Evolutionary conservation across 2,329 filamentous ascomycete genomes (phyloP), one percentile per base, ranked within the genome.

Genomic region (Epichloe sp.): DNA sequence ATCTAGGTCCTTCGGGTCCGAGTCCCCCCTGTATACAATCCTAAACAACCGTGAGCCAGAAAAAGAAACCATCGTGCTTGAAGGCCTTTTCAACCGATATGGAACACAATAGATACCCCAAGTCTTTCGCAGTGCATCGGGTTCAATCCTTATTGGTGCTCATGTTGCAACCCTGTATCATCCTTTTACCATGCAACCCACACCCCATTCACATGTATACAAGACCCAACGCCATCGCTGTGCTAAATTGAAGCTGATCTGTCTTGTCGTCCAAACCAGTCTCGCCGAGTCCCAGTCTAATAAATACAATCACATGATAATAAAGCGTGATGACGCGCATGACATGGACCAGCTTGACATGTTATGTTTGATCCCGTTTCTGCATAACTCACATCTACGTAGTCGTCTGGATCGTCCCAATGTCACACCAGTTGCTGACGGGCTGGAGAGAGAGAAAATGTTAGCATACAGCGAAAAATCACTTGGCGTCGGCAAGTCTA

Each of bases 391-490:
- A 43, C 2, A 6, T 41, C 26, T 44, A 44, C 4, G 49, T 36
- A 3, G 44, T 44, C 40, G 38, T 49, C 52, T 65, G 54, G 44
- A 68, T 63, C 7, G 58, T 68, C 54, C 72, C 72, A 47, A 72
- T 69, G 38, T 83, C 76, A 60, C 83, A 86, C 83, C 83, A 86
- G 59, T 80, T 73, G 56, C 76, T 85, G 50, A 86, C 72, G 53
- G 79, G 77, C 79, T 83, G 17, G 26, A 15, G 6, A 15, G n/a
- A 14, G 19, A 23, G 17, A 21, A 5, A 50, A 45, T 23, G 38
- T 54, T 49, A 54, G 49, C 38, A 47, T 36, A 15, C 23, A n/a
- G 31, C 35, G 3, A 19, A 15, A 2, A 15, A 3, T 4, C 14
- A 2, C 6, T 40, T 12, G 36, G 5, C 15, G 5, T n/a, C 3